Conservation (phyloP, 2,329 filamentous ascomycete genomes). For the Oidium heveae region DNA sequence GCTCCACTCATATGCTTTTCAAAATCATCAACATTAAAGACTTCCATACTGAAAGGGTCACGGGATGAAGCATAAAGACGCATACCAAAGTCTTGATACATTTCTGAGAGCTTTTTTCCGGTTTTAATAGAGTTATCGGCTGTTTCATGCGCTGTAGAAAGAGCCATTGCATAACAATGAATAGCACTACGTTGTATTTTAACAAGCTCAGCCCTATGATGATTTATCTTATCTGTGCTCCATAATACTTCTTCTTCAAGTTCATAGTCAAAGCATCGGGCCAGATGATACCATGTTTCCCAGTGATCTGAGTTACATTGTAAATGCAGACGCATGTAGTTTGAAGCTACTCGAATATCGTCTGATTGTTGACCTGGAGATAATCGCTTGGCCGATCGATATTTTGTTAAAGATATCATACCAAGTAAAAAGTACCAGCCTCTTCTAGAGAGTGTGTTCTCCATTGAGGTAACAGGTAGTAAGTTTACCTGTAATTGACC, state of each 20-base stretch:
- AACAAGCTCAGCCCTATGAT: conserved; percentile 14
- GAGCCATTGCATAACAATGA: conserved; percentile 33
- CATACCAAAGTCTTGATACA: conserved; percentile 43
- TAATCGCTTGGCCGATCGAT: conserved; percentile 19
- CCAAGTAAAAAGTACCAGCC: conserved; percentile 87
- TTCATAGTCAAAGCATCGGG: conserved; percentile 17
- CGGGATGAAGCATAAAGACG: conserved; percentile 43
- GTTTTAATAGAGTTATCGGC: conserved; percentile 28
- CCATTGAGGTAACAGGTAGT: conserved; percentile 38
- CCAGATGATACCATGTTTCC: conserved; percentile 19
- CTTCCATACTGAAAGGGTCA: conserved; percentile 41
- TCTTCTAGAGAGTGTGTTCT: conserved; percentile 48
- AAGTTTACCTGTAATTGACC: conserved; percentile 54
- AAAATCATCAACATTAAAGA: conserved; percentile 35
- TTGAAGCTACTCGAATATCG: conserved; percentile 15
- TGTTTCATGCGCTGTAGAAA: conserved; percentile 31
- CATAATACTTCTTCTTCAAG: conserved; percentile 18
- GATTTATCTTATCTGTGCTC: conserved; percentile 18
- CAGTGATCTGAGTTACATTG: conserved; percentile 16
- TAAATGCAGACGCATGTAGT: conserved; percentile 16
- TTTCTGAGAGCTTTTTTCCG: conserved; percentile 30
- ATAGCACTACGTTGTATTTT: conserved; percentile 15
- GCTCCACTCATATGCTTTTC: conserved; percentile 31
- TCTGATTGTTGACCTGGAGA: conserved; percentile 15
- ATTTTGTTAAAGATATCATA: conserved; percentile 69